Evolutionary conservation across 192 early-diverging fungal species (phyloP), one percentile per base, ranked within the genome.

Genomic region (Allomyces javanicus): DNA sequence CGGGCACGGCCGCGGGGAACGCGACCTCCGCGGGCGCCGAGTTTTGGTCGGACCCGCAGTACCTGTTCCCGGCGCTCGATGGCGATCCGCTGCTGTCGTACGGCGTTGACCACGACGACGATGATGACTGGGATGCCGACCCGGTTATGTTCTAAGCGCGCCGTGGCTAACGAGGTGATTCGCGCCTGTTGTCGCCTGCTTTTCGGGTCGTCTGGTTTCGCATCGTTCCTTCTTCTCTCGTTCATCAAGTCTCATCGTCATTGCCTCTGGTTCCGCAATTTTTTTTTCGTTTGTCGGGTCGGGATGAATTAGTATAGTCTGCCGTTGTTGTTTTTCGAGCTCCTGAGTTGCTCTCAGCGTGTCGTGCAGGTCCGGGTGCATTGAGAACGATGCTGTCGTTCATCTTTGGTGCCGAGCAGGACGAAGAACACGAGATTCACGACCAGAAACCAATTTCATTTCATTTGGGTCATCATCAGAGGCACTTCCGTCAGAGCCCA

Each of bases 81-180:
- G 85, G 83, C 68, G 93, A 96, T 69, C 93, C 91, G 12, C 72
- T 96, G 24, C 69, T 96, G 68, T 88, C 85, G 71, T 84, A 91
- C 66, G 81, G 74, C 27, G 81, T 81, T 27, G 81, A 78, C 33
- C 82, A 82, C n/a, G 82, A 84, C 23, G 83, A 81, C 12, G 72
- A 78, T 4, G 82, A 78, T 3, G 72, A 68, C 50, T 58, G 50
- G 50, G 50, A 58, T 6, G 21, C 21, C 3, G 50, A 58, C 50
- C 50, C 33, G 33, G 33, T 40, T 7, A 40, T 40, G 33, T 40
- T 40, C 33, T 40, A 40, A 40, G 33, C 7, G n/a, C 33, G 26
- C 26, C 26, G 4, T 4, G 26, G 26, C 26, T 26, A 4, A 3
- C 26, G 26, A 1, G 4, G 26, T 26, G 26, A 26, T 26, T 26